A percentile compares a stretch with the other conserved stretches of the same genome.
These are phyloP conservation scores for Penicillium ucsense DNA, from an alignment of 495 filamentous ascomycete species.

Conservation along the genomic window DNA sequence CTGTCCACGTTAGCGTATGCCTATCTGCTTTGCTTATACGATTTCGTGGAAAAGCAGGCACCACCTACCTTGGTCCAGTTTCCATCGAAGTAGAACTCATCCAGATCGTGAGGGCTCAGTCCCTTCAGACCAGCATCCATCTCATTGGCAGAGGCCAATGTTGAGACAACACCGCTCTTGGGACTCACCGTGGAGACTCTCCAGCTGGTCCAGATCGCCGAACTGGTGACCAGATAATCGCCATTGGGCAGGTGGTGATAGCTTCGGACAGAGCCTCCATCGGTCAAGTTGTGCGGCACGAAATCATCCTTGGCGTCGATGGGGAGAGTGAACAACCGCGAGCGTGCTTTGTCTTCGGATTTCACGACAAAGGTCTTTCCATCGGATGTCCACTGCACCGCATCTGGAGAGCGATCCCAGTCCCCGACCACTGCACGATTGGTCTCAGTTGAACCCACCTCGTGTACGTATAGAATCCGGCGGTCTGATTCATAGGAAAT, in stretches of 20 bases:
- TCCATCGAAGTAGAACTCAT: constrained; percentile 28
- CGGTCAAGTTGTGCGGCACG: constrained; percentile 24
- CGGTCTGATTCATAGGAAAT: constrained; percentile 27
- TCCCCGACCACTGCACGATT: constrained; percentile 23
- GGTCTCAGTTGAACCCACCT: constrained; percentile 17
- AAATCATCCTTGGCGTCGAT: constrained; percentile 20
- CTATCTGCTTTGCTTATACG: background rate
- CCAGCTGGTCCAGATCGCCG: constrained; percentile 25
- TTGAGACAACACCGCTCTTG: constrained; percentile 15
- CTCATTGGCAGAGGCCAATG: constrained; percentile 23
- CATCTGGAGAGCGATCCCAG: constrained; percentile 32
- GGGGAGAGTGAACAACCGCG: constrained; percentile 24
- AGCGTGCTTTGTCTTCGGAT: constrained; percentile 22
- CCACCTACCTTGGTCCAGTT: constrained; percentile 27
- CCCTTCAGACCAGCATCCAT: constrained; percentile 25
- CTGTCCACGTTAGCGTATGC: constrained; percentile 4
- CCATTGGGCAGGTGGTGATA: constrained; percentile 25
- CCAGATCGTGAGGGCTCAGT: constrained; percentile 21
- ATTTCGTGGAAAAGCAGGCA: background rate
- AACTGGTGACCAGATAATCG: constrained; percentile 24
- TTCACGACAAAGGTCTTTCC: constrained; percentile 21
- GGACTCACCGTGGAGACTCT: constrained; percentile 24
- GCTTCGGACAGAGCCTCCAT: constrained; percentile 12
- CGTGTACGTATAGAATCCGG: constrained; percentile 27
- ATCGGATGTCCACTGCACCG: constrained; percentile 27